Evolutionary conservation across 805 yeast species (phyloP).

Genomic region (Priceomyces carsonii): DNA sequence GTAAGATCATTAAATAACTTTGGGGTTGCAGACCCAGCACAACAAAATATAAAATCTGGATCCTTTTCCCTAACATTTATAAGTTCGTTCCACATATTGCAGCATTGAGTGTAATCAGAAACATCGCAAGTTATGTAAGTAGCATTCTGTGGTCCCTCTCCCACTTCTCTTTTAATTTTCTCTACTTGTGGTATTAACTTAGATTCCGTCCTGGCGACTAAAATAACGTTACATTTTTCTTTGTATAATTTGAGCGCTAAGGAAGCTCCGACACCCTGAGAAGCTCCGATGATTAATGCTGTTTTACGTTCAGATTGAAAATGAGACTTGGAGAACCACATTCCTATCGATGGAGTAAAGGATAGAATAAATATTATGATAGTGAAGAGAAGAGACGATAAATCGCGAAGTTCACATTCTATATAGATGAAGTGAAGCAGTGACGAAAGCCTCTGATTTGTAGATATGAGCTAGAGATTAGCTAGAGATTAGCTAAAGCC

Average conservation of each 20-base stretch:
- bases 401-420: too few species aligned
- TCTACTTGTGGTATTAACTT: conserved; percentile 54
- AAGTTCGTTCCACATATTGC: conserved; percentile 40
- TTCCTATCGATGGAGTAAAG: background rate
- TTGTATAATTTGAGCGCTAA: conserved; percentile 60
- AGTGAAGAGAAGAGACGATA: background rate
- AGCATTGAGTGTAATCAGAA: conserved; percentile 53
- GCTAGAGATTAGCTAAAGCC: too few species aligned
- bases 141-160: conserved; percentile 23
- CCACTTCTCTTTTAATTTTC: conserved; percentile 32
- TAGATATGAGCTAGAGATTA: too few species aligned
- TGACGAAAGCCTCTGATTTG: too few species aligned
- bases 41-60: conserved; percentile 78
- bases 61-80: conserved; percentile 21
- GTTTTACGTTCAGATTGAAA: conserved; percentile 47
- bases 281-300: conserved; percentile 87
- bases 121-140: conserved; percentile 64
- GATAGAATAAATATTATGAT: background rate
- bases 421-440: too few species aligned
- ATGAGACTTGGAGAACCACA: conserved; percentile 11
- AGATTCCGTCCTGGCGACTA: conserved; percentile 75
- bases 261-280: conserved; percentile 90
- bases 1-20: conserved; percentile 72
- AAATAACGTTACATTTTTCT: conserved; percentile 61
- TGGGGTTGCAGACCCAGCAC: conserved; percentile 87